Base-by-base conservation (phyloP, 2,329 filamentous ascomycete genomes). In the Colletotrichum costaricense region DNA sequence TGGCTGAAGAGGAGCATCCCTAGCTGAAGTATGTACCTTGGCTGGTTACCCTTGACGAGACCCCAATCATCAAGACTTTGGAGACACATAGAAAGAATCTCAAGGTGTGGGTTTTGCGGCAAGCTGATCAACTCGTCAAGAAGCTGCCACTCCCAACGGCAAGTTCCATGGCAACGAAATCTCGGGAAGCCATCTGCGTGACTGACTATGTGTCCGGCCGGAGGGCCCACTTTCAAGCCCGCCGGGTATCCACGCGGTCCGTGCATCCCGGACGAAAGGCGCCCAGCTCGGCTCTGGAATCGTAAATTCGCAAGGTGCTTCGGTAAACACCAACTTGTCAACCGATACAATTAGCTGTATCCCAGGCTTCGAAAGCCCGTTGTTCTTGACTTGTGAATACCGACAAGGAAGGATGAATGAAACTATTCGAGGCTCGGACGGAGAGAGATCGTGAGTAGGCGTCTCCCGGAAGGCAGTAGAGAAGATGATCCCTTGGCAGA, bases 261-360 rank as follows among this genome's bases (percentile, higher is more conserved):
- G 59, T 69, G 70, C 69, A 42, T 72, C 59, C 70, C 70, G 70
- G 70, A 70, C 66, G 70, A 73, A 70, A 65, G 67, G 69, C 56
- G 19, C 12, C 63, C 33, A 16, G n/a, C 24, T 42, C 38, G 46
- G 57, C 49, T 56, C 42, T 28, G 16, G 8, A n/a, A 12, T 49
- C 26, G 33, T 42, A 38, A 14, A 22, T 2, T 19, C n/a, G 24
- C 38, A 22, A 22, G 33, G 35, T 22, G 6, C 38, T 42, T 24
- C 33, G 19, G 59, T 49, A 49, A 42, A 42, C 4, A 49, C 12
- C 59, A 33, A 22, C 11, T 30, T 1, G 42, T 3, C 46, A 70
- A 38, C 70, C 60, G 70, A 65, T 55, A 35, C 11, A 52, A 9
- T n/a, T 60, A 62, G 35, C 59, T 33, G 24, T n/a, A 70, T 73